phyloP scores from a whole-genome alignment of 1,139 yeast species.

The Martiniozyma asiatica region DNA sequence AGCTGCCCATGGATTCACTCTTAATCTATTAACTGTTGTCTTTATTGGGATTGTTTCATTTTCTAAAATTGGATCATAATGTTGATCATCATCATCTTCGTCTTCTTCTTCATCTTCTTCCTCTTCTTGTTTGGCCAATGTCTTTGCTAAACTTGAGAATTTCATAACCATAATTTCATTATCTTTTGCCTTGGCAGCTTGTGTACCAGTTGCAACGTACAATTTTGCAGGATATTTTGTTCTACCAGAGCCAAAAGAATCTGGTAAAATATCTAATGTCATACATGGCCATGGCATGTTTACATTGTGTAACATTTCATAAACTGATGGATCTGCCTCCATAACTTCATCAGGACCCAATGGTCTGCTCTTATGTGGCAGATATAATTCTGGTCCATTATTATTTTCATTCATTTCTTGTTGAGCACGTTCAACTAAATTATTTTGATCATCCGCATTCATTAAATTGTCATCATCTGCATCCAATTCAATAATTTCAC shows the following conservation, averaged over 20 bases:
- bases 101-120: conserved; percentile 60
- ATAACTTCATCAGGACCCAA: conserved; percentile 91
- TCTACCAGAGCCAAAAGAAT: conserved; percentile 76
- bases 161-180: conserved; percentile 81
- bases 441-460: conserved; percentile 17
- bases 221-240: conserved; percentile 82
- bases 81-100: conserved; percentile 52
- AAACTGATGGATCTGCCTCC: conserved; percentile 93
- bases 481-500: conserved; percentile 70
- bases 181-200: conserved; percentile 77
- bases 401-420: conserved; percentile 26
- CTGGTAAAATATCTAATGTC: conserved; percentile 83
- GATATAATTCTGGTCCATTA: conserved; percentile 31
- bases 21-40: conserved; percentile 79
- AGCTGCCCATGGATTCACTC: conserved; percentile 74
- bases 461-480: conserved; percentile 32
- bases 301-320: conserved; percentile 91
- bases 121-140: conserved; percentile 68
- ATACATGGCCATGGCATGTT: conserved; percentile 96
- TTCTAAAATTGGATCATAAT: conserved; percentile 76
- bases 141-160: conserved; percentile 69
- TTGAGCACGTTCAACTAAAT: conserved; percentile 10
- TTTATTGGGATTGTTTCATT: conserved; percentile 66
- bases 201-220: conserved; percentile 85
- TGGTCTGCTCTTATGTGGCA: conserved; percentile 82